Evolutionary conservation across 2,329 filamentous ascomycete species (phyloP), one percentile per base, ranked within the genome.

Genomic region (Fusarium palustre): DNA sequence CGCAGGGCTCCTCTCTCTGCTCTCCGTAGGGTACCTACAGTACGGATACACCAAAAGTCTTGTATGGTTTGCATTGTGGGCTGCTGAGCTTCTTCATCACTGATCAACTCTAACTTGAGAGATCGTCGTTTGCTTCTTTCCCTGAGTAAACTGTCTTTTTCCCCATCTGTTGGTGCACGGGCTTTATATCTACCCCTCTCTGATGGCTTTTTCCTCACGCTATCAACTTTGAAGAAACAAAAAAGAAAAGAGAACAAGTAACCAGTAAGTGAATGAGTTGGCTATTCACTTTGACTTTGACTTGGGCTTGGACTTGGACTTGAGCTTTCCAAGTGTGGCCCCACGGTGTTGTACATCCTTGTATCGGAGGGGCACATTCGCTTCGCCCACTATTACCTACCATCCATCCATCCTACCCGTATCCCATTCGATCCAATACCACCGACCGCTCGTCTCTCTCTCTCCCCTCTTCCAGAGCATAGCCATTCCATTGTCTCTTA

Each of bases 301-400:
- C 41, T 69, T 43, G 24, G 42, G 45, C 59, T 66, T 16, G 31
- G 36, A 28, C 24, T 34, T 13, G 36, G 24, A 50, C 52, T 67
- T 65, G 49, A 71, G 68, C 68, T 60, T 60, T 66, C 28, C 54
- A 59, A 66, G 54, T 71, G 71, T 73, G 71, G 71, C 71, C 71
- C 71, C 71, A 74, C 67, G 71, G 61, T 59, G 49, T 69, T 68
- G 49, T 54, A 64, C 66, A 74, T 68, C 72, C 72, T 70, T 74
- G 72, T 72, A 66, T 57, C 66, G 60, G 72, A 74, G 72, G 72
- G 72, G 72, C 72, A 74, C 70, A 48, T 74, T 74, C 72, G 72
- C 72, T 74, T 74, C 59, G 58, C 72, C 72, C 55, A 74, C 66
- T 64, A 53, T 46, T 39, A 4, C n/a, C n/a, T 22, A 12, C 36